Evolutionary conservation across 768 basidiomycete species (phyloP), one percentile per base, ranked within the genome.

Genomic region (Sistotremastrum niveocremeum): DNA sequence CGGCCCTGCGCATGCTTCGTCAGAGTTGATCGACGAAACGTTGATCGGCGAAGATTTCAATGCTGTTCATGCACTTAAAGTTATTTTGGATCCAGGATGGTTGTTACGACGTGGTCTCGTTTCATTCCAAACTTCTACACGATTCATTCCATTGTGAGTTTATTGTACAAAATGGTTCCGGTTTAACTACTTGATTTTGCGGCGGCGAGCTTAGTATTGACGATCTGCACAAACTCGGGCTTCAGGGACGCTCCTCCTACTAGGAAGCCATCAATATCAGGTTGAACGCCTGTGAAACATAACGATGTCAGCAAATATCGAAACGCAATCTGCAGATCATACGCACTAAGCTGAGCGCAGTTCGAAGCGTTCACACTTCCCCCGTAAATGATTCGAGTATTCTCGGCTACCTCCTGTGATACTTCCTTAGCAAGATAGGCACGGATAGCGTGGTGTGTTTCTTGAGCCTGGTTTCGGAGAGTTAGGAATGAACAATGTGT

Each of bases 171-270:
- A 20, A 20, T 20, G 20, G 20, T 20, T 20, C 20, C 20, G 20
- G 2, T 20, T 20, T 20, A 20, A 20, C 20, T 20, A 20, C 20
- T 20, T 20, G 20, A 20, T 20, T 20, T 20, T 20, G 20, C 20
- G 20, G 20, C 20, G 20, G 20, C 2, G 20, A 20, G 20, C 54
- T 63, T 80, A 35, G 73, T 70, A 56, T 91, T 93, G 72, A 93
- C 78, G 59, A 95, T 94, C 49, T 93, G 70, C 41, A 84, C 78
- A 56, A 98, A 95, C 65, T 97, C 93, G 37, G 93, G 91, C 69
- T 98, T 99, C 65, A 99, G 75, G 10, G 93, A 97, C 34, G 94
- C 94, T 29, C 94, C 93, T 29, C 93, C 94, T 36, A 98, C 94
- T 53, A 98, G 80, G 83, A 98, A 97, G 6, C 94, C 94, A 62